Evolutionary conservation across 176 grass and related monocot species (phyloP).

Genomic region (Raddia distichophylla): DNA sequence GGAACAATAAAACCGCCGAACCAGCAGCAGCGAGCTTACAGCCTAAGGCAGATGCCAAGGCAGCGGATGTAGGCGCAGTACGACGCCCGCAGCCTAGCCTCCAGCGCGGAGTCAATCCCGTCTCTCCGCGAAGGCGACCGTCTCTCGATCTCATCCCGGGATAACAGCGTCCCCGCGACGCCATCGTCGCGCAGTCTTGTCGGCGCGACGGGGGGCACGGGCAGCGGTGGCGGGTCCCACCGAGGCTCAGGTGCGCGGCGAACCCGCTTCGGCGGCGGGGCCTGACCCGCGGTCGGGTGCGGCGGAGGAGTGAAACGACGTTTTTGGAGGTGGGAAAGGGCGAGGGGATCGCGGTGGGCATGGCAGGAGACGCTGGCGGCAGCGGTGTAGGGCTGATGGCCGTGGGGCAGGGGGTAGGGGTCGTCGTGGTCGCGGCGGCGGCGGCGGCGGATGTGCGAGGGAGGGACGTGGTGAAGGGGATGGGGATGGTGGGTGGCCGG

Average conservation of each 20-base stretch:
- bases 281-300: background rate
- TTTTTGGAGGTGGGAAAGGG: slow-evolving; percentile 29
- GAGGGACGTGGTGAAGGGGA: background rate
- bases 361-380: background rate
- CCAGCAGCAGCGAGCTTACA: slow-evolving; percentile 37
- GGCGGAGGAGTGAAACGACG: slow-evolving; percentile 10
- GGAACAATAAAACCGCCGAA: background rate
- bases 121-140: slow-evolving; percentile 66
- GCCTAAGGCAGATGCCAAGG: slow-evolving; percentile 53
- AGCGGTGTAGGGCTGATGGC: background rate
- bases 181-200: background rate
- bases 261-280: slow-evolving; percentile 36
- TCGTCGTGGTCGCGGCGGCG: slow-evolving; percentile 40
- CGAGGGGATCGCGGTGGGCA: slow-evolving; percentile 1
- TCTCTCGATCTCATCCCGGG: slow-evolving; percentile 68
- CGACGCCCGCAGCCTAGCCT: slow-evolving; percentile 61
- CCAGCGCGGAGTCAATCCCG: slow-evolving; percentile 60
- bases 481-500: slow-evolving; percentile 9
- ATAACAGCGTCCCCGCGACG: slow-evolving; percentile 35
- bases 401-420: background rate
- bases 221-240: background rate
- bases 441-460: slow-evolving; percentile 14
- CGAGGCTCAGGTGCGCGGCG: slow-evolving; percentile 29
- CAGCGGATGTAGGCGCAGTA: slow-evolving; percentile 67
- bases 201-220: background rate